phyloP scores from a whole-genome alignment of 1,284 basidiomycete genomes.

The Tylopilus sp. region DNA sequence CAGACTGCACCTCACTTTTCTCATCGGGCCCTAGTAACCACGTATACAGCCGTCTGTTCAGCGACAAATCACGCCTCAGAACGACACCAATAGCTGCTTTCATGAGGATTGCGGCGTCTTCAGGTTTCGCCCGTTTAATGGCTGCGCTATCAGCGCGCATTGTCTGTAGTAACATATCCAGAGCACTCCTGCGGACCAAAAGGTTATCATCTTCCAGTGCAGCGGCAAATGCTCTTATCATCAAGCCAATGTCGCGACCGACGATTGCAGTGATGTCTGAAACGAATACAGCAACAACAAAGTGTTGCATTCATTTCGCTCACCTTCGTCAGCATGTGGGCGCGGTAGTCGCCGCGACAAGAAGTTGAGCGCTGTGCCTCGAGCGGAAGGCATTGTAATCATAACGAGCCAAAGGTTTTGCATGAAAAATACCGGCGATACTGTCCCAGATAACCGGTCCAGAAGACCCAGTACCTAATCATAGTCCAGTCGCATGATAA shows the following conservation, averaged over 20 bases:
- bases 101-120: constrained; percentile 75
- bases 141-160: constrained; percentile 71
- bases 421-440: constrained; percentile 86
- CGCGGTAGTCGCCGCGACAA: constrained; percentile 76
- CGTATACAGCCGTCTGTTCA: constrained; percentile 89
- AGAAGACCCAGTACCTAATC: constrained; percentile 77
- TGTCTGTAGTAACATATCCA: constrained; percentile 78
- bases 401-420: constrained; percentile 95
- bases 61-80: constrained; percentile 85
- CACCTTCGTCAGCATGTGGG: constrained; percentile 67
- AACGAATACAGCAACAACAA: constrained; percentile 10
- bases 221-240: constrained; percentile 88
- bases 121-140: constrained; percentile 59
- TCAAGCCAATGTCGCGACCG: constrained; percentile 85
- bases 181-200: constrained; percentile 75
- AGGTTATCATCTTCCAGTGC: constrained; percentile 89
- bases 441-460: constrained; percentile 77
- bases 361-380: constrained; percentile 87
- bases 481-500: constrained; percentile 13
- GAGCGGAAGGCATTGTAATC: constrained; percentile 83
- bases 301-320: constrained; percentile 4
- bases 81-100: constrained; percentile 79
- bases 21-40: constrained; percentile 91
- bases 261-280: constrained; percentile 71
- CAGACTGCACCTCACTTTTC: constrained; percentile 65